Base-by-base conservation (phyloP, 2,329 filamentous ascomycete genomes). In the Mycosphaerelloides madeirae region DNA sequence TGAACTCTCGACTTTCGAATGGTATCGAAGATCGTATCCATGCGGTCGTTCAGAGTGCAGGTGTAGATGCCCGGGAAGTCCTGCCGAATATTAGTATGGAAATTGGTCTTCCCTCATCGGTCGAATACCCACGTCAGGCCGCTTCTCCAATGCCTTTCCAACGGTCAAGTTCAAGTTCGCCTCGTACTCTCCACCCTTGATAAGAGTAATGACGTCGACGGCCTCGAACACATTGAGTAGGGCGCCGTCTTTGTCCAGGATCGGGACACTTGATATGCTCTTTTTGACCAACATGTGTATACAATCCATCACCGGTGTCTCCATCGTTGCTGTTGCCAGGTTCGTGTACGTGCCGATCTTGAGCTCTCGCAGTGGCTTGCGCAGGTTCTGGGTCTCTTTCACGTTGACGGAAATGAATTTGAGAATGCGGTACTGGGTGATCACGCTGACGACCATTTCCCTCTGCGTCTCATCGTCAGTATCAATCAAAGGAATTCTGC, bases 381-480 rank as follows among this genome's bases (percentile, higher is more conserved):
- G 87, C 49, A 98, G 72, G 62, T 89, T 79, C 58, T 94, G 84
- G 3, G 91, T 96, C 63, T 95, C 86, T 57, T 84, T 82, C 31
- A 87, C 82, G 68, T 98, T 98, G 68, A 98, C 91, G 9, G 93
- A 90, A 50, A 98, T 94, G 66, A 98, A 98, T 66, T 98, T 98
- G 53, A 98, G 79, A 57, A 98, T 97, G 46, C 94, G 85, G 68
- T 98, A 98, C 67, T 98, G 93, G 0, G 93, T 98, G 47, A 98
- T 86, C 49, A 98, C 93, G 59, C 89, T 96, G 49, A 98, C 87
- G 14, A 98, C 89, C 70, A 91, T 93, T 62, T 93, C 83, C 52
- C 89, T 80, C 44, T 86, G 83, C 2, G 93, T 98, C 68, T 98
- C 93, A 62, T 94, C 90, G 62, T 98, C 93, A 53, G 87, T 79